Conservation (phyloP, 139 green algal species). For the Astrephomene gubernaculifera region DNA sequence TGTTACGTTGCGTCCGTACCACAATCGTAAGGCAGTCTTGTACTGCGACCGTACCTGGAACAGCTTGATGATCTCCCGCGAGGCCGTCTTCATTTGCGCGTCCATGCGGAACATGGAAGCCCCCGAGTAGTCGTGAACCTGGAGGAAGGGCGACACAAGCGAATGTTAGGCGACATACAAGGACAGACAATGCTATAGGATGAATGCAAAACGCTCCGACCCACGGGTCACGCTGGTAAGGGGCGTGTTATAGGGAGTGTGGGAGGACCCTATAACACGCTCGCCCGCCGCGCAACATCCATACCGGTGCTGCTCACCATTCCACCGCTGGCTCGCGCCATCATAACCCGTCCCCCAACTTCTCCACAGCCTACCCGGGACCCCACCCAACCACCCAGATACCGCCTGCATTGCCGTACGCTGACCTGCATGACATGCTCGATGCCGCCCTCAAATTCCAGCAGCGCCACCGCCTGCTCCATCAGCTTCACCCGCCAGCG, state of each 20-base stretch:
- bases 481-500: constrained; percentile 39
- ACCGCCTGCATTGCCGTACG: neutral
- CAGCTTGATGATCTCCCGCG: constrained; percentile 17
- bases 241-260: no score
- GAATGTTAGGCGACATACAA: neutral
- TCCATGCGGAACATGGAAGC: constrained; percentile 12
- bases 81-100: constrained; percentile 21
- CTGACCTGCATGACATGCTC: constrained; percentile 33
- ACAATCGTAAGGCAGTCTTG: no score
- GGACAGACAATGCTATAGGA: neutral
- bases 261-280: no score
- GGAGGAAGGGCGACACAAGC: neutral
- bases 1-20: no score
- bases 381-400: neutral
- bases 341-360: no score
- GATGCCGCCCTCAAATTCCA: constrained; percentile 1
- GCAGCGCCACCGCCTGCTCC: constrained; percentile 22
- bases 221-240: no score
- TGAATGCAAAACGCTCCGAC: neutral
- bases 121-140: constrained; percentile 43
- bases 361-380: no score
- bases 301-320: no score
- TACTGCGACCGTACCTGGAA: constrained; percentile 45
- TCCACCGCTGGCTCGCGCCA: no score
- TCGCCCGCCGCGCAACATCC: no score